Evolutionary conservation across 202 grass and related monocot species (phyloP), one percentile per base, ranked within the genome.

Genomic region (Panicum virgatum): DNA sequence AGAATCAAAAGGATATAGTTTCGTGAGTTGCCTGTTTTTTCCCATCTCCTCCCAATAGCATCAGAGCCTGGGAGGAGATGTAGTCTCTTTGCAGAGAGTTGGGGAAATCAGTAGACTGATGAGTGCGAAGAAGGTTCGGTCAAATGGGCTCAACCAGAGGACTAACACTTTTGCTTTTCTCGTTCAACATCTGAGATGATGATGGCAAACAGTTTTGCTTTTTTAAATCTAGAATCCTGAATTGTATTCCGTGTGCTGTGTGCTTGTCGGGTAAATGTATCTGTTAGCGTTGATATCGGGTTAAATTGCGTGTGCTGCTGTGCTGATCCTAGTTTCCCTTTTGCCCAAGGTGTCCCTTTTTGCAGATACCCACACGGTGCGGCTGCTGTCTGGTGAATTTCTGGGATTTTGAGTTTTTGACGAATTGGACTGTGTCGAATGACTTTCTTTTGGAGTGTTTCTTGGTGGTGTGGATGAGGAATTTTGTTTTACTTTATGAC

Each of bases 51-150:
- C 77, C 77, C 54, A 40, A 67, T 22, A 58, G 77, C 71, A 74
- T 13, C n/a, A 13, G 19, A 15, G 9, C 20, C 20, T 75, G 62
- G 64, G 77, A 80, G 72, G 45, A 72, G 77, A 85, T 69, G 81
- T 36, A 58, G 76, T 19, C 54, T 30, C 82, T 71, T 76, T 58
- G 77, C 77, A 75, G 87, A 80, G 81, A 53, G 65, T 85, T 57
- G 7, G n/a, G 77, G 77, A 62, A 89, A 82, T 85, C 18, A 42
- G 64, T 90, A 86, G 83, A 85, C 82, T 85, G 72, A 85, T 89
- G 57, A 27, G 40, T 83, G 61, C 43, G 50, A 32, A 78, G 67
- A 74, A 78, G 88, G 79, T 83, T 23, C 7, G 26, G 88, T 64
- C 79, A 83, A 90, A 90, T 62, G 88, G 88, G 83, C 44, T 62